Evolutionary conservation across 1,139 yeast genomes (phyloP).

Genomic region (Magnusiomyces ingens): DNA sequence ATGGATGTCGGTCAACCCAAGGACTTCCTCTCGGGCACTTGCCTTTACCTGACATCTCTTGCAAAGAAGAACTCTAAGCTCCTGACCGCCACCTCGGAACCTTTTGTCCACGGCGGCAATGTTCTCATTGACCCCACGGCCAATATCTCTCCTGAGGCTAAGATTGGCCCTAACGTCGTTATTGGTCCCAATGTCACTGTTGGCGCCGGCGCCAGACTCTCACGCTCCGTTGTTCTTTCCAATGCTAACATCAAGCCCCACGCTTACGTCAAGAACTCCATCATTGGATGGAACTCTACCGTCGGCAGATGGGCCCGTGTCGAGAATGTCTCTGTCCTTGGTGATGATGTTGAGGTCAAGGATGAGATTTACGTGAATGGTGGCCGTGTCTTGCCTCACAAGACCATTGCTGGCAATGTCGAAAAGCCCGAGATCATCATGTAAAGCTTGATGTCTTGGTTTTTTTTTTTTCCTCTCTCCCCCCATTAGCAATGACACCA

Average conservation of each 20-base stretch:
- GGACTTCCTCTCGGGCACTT: constrained; percentile 96
- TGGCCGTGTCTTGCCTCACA: constrained; percentile 98
- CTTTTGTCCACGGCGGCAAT: constrained; percentile 83
- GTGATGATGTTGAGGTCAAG: constrained; percentile 98
- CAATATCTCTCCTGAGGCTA: constrained; percentile 83
- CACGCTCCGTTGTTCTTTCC: constrained; percentile 87
- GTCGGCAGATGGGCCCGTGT: constrained; percentile 99
- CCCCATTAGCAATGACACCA: too few relatives aligned
- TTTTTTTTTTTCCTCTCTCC: too few relatives aligned
- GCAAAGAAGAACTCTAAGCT: constrained; percentile 70
- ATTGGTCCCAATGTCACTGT: constrained; percentile 95
- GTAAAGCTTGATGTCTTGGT: constrained; percentile 39
- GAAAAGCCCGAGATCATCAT: constrained; percentile 97
- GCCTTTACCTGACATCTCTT: constrained; percentile 81
- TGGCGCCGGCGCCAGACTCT: constrained; percentile 98
- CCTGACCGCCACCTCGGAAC: constrained; percentile 56
- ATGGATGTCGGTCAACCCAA: constrained; percentile 99
- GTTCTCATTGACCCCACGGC: constrained; percentile 95
- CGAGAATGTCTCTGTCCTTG: constrained; percentile 95
- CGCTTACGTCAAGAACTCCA: constrained; percentile 96
- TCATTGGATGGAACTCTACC: constrained; percentile 98
- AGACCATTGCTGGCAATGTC: constrained; percentile 91
- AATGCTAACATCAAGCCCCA: constrained; percentile 93
- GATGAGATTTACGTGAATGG: constrained; percentile 99
- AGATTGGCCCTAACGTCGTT: constrained; percentile 97